Evolutionary conservation across 345 rosid species (phyloP).

Genomic region (Mercurialis annua): DNA sequence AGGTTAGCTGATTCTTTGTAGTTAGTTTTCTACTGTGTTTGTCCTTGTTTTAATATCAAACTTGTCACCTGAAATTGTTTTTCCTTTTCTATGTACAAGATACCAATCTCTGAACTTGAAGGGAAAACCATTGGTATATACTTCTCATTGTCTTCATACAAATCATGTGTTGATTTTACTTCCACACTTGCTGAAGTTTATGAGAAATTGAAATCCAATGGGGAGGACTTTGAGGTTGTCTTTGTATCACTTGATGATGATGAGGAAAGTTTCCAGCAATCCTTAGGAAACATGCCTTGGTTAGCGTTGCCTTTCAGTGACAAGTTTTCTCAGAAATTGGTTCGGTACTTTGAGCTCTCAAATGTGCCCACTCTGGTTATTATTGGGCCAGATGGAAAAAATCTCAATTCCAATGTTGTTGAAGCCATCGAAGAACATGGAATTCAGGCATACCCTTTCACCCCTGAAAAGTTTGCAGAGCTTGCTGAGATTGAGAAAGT

Average conservation of each 20-base stretch:
- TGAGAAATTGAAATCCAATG: constrained; percentile 24
- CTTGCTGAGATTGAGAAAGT: constrained; percentile 31
- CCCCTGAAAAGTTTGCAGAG: constrained; percentile 33
- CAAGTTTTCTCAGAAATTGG: constrained; percentile 25
- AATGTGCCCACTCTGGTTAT: constrained; percentile 39
- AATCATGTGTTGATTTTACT: constrained; percentile 26
- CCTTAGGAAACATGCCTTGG: constrained; percentile 34
- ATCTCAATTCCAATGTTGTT: constrained; percentile 30
- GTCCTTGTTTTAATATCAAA: not conserved
- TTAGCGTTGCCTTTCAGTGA: constrained; percentile 37
- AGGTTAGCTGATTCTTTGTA: constrained; percentile 33
- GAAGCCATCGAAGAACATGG: constrained; percentile 36
- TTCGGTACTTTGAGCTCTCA: constrained; percentile 29
- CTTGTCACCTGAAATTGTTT: constrained; percentile 1
- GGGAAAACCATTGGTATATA: constrained; percentile 37
- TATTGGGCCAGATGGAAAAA: constrained; percentile 37
- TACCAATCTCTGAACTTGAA: constrained; percentile 38
- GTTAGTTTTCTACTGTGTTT: not conserved
- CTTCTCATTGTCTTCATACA: constrained; percentile 20
- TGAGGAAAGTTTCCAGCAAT: constrained; percentile 23
- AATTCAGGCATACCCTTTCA: constrained; percentile 39
- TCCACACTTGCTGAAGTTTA: constrained; percentile 30
- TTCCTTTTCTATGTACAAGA: constrained; percentile 16
- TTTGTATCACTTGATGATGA: constrained; percentile 30
- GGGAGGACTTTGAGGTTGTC: constrained; percentile 38